These are phyloP conservation scores for Iris pallida DNA, from an alignment of 116 monocot genomes.

Conservation along the genomic window DNA sequence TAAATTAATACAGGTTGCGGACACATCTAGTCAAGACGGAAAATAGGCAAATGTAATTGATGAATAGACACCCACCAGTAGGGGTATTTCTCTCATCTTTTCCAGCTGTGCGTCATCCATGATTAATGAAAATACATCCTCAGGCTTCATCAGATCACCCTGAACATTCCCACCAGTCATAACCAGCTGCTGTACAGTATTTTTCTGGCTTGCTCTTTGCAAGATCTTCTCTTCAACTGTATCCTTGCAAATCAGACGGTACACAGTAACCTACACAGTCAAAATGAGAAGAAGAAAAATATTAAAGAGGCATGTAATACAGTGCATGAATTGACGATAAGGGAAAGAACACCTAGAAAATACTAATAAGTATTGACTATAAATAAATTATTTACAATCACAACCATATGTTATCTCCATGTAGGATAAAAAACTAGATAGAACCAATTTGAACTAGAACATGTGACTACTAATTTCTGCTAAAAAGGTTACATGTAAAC, in stretches of 20 bases:
- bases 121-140: conserved; percentile 89
- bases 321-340: too few relatives aligned
- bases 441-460: too few relatives aligned
- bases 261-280: conserved; percentile 80
- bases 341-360: too few relatives aligned
- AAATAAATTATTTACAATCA: too few relatives aligned
- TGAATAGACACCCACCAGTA: conserved; percentile 35
- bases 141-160: conserved; percentile 77
- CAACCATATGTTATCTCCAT: too few relatives aligned
- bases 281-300: conserved; percentile 9
- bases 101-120: conserved; percentile 88
- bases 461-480: too few relatives aligned
- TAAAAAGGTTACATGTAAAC: too few relatives aligned
- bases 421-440: too few relatives aligned
- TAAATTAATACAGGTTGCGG: too few relatives aligned
- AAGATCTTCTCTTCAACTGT: conserved; percentile 98
- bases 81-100: conserved; percentile 69
- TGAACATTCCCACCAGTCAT: conserved; percentile 97
- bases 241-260: conserved; percentile 95
- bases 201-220: conserved; percentile 96
- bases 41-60: neutral
- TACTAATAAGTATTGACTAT: too few relatives aligned
- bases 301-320: neutral
- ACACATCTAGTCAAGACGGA: too few relatives aligned
- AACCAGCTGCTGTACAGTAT: conserved; percentile 91